These are phyloP conservation scores for Chimonanthus salicifolius DNA, from an alignment of 164 flowering plant species.

Conservation along the genomic window DNA sequence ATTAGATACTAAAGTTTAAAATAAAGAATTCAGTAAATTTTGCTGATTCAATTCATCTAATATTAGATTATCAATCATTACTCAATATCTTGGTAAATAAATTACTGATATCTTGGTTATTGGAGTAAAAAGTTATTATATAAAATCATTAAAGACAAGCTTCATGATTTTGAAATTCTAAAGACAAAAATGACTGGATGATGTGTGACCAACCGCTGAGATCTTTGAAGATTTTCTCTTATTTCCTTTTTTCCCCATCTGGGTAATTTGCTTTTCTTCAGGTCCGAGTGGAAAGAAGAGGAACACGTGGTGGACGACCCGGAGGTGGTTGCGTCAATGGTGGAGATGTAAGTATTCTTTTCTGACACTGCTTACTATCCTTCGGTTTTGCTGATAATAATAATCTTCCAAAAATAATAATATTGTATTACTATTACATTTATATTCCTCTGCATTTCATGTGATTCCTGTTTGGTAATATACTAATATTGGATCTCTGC, in stretches of 20 bases:
- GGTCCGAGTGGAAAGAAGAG: constrained; percentile 21
- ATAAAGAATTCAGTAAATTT: too few species aligned
- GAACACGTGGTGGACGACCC: background rate
- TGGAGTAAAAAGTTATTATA: background rate
- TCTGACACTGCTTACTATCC: background rate
- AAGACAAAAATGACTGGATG: background rate
- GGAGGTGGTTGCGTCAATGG: constrained; percentile 1
- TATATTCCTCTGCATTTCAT: background rate
- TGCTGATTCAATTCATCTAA: too few species aligned
- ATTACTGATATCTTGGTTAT: too few species aligned
- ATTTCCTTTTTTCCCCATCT: background rate
- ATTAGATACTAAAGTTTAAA: too few species aligned
- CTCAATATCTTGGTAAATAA: too few species aligned
- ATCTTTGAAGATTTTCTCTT: background rate
- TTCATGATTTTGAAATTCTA: background rate
- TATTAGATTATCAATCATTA: too few species aligned
- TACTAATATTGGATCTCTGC: background rate
- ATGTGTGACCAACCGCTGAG: background rate
- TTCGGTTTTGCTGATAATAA: too few species aligned
- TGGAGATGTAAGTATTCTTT: background rate
- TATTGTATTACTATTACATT: too few species aligned
- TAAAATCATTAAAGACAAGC: background rate
- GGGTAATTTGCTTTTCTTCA: background rate
- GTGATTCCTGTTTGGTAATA: background rate
- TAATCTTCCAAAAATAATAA: too few species aligned